phyloP scores from a whole-genome alignment of 2,329 filamentous ascomycete genomes.

The Elsinoe perseae region DNA sequence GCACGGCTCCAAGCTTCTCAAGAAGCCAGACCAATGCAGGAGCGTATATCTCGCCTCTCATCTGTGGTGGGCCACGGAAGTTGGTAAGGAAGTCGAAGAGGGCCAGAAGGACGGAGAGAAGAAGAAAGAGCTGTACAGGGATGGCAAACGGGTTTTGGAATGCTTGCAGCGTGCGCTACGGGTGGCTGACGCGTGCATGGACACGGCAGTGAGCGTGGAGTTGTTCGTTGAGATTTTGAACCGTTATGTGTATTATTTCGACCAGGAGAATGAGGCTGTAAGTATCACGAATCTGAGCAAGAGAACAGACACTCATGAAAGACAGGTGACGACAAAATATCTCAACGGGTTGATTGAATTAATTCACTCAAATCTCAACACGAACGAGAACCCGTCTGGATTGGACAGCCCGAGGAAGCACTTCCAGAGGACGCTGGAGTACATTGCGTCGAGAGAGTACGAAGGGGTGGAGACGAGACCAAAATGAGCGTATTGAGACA shows the following conservation, averaged over 20 bases:
- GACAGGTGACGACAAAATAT: slow-evolving; percentile 83
- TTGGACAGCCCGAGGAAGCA: slow-evolving; percentile 88
- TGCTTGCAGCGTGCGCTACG: slow-evolving; percentile 91
- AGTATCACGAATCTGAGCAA: slow-evolving; percentile 25
- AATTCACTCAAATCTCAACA: slow-evolving; percentile 90
- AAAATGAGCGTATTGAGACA: slow-evolving; percentile 30
- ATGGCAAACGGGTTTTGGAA: slow-evolving; percentile 93
- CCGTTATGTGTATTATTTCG: slow-evolving; percentile 98
- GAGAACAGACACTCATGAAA: neutral
- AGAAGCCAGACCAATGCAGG: slow-evolving; percentile 96
- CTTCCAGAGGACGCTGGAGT: slow-evolving; percentile 89
- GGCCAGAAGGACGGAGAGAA: slow-evolving; percentile 49
- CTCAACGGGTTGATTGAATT: slow-evolving; percentile 96
- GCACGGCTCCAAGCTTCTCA: slow-evolving; percentile 91
- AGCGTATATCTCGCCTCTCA: slow-evolving; percentile 96
- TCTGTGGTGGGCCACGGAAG: slow-evolving; percentile 93
- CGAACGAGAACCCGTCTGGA: slow-evolving; percentile 71
- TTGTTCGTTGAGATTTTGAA: slow-evolving; percentile 98
- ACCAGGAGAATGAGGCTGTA: slow-evolving; percentile 94
- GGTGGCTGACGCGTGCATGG: slow-evolving; percentile 98
- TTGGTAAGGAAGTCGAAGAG: slow-evolving; percentile 62
- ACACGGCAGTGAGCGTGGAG: slow-evolving; percentile 92
- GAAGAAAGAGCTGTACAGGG: slow-evolving; percentile 69
- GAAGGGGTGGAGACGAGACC: slow-evolving; percentile 75
- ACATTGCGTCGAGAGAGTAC: slow-evolving; percentile 84